Percentiles rank a stretch among this genome's conserved stretches.
These are phyloP conservation scores for Ceratocystis colombiana DNA, from an alignment of 2,329 filamentous ascomycete species.

Conservation along the genomic window DNA sequence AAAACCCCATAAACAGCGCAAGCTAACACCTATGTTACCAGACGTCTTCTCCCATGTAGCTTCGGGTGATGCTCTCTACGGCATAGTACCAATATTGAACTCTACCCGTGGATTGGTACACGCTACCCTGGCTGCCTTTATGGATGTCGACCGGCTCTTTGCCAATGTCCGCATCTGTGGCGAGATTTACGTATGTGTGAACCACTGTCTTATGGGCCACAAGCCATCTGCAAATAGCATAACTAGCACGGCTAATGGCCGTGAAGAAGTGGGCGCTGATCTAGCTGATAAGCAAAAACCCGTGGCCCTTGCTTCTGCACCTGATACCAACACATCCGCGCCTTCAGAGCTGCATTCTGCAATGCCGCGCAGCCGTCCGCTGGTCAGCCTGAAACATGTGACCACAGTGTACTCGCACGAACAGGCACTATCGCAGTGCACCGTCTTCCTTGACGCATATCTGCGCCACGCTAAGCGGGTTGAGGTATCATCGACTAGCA, in stretches of 20 bases:
- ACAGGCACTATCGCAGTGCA: constrained; percentile 90
- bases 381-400: constrained; percentile 49
- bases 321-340: constrained; percentile 44
- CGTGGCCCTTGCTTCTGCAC: constrained; percentile 30
- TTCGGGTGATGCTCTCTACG: constrained; percentile 51
- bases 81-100: constrained; percentile 92
- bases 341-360: constrained; percentile 37
- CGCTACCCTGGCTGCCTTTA: constrained; percentile 79
- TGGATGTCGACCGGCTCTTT: constrained; percentile 57
- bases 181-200: constrained; percentile 77
- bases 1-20: neutral
- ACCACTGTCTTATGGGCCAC: constrained; percentile 71
- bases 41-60: constrained; percentile 77
- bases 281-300: neutral
- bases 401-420: constrained; percentile 81
- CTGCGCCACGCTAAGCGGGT: constrained; percentile 67
- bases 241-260: neutral
- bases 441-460: constrained; percentile 57
- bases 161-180: constrained; percentile 64
- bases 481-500: constrained; percentile 76
- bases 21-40: constrained; percentile 29
- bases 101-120: constrained; percentile 88
- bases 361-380: constrained; percentile 41
- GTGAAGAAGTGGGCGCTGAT: neutral
- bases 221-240: constrained; percentile 27